A percentile compares a stretch with the other conserved stretches of the same genome.
Conservation (phyloP, 1,139 yeast species). For the Lodderomyces oxycetoniae region DNA sequence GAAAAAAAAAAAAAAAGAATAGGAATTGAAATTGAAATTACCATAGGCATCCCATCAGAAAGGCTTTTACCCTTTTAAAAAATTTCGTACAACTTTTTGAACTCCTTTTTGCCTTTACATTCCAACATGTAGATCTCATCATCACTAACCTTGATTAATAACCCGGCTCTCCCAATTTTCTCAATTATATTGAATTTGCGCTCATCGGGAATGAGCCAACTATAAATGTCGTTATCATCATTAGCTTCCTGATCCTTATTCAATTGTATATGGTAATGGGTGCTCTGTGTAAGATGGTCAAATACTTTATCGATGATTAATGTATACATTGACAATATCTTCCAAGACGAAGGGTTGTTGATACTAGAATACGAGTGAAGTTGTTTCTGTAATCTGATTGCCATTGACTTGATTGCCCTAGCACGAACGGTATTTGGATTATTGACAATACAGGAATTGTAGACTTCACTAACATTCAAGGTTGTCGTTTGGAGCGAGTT, state of each 20-base stretch:
- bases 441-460: constrained; percentile 15
- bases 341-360: constrained; percentile 41
- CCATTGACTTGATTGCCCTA: constrained; percentile 25
- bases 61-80: too few relatives aligned
- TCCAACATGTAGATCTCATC: constrained; percentile 42
- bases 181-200: constrained; percentile 29
- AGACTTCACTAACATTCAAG: constrained; percentile 9
- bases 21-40: too few relatives aligned
- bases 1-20: constrained; percentile 1
- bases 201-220: constrained; percentile 36
- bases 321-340: constrained; percentile 38
- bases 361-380: constrained; percentile 28
- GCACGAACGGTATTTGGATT: constrained; percentile 22
- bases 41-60: too few relatives aligned
- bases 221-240: constrained; percentile 13
- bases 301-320: constrained; percentile 27
- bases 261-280: constrained; percentile 25
- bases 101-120: constrained; percentile 44
- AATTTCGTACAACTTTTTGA: constrained; percentile 30
- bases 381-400: constrained; percentile 38
- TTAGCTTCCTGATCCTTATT: constrained; percentile 16
- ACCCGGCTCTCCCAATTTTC: constrained; percentile 44
- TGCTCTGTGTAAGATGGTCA: constrained; percentile 23
- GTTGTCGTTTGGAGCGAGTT: neutral
- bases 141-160: constrained; percentile 31